A percentile compares a stretch with the other conserved stretches of the same genome.
Conservation (phyloP, 2,329 filamentous ascomycete genomes). For the Penicillium sp. region DNA sequence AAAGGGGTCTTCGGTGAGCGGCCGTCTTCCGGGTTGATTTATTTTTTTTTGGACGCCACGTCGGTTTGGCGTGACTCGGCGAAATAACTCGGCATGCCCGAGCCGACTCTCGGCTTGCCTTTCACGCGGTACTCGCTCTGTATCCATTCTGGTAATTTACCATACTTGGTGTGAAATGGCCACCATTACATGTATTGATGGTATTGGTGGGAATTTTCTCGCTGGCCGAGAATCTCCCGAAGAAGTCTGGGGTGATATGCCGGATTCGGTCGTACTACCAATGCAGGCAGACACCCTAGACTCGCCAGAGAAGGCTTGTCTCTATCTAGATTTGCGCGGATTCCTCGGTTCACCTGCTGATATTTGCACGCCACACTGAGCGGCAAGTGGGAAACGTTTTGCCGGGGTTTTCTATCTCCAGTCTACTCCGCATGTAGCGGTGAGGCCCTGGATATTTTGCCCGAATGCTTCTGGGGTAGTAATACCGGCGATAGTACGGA, state of each 20-base stretch:
- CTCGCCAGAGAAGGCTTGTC: constrained; percentile 5
- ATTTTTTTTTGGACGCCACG: constrained; percentile 16
- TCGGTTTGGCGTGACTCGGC: constrained; percentile 22
- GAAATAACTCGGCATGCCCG: constrained; percentile 19
- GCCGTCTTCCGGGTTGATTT: constrained; percentile 12
- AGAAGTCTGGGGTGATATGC: constrained; percentile 11
- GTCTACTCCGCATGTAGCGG: constrained; percentile 22
- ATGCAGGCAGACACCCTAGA: constrained; percentile 4
- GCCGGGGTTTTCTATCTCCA: constrained; percentile 12
- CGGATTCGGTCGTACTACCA: not conserved
- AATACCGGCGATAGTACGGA: not conserved
- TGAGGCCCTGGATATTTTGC: constrained; percentile 8
- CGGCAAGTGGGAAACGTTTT: not conserved
- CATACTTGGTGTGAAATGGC: not conserved
- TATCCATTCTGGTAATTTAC: not conserved
- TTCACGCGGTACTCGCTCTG: not conserved
- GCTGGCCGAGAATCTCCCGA: constrained; percentile 22
- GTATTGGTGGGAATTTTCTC: not conserved
- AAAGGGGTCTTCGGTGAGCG: constrained; percentile 22
- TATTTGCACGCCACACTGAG: not conserved
- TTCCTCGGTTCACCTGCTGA: not conserved
- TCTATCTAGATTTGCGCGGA: not conserved
- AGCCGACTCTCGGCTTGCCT: constrained; percentile 14
- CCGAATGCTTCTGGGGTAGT: not conserved
- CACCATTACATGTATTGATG: not conserved